These are phyloP conservation scores for Venturia carpophila DNA, from an alignment of 2,329 filamentous ascomycete species.

Conservation along the genomic window DNA sequence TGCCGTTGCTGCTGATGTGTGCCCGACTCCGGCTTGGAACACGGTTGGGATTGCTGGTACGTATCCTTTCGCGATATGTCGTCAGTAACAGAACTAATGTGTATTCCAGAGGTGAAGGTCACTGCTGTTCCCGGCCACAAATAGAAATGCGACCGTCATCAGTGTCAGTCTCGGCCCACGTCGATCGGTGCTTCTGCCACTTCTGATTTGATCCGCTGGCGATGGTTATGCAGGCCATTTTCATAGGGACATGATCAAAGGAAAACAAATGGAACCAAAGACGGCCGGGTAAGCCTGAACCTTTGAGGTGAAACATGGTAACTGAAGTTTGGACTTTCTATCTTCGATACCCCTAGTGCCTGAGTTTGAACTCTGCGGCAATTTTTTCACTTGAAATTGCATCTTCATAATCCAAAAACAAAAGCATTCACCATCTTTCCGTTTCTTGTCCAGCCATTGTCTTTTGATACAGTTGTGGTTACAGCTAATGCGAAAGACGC, in stretches of 20 bases:
- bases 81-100: not conserved
- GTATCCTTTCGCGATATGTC: not conserved
- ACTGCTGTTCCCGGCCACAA: not conserved
- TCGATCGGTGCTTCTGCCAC: not conserved
- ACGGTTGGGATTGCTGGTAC: not conserved
- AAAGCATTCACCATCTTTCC: not conserved
- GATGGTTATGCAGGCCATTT: not conserved
- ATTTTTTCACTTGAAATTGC: not conserved
- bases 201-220: not conserved
- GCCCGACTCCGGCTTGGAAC: constrained; percentile 1
- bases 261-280: not conserved
- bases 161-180: not conserved
- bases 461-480: too few relatives aligned
- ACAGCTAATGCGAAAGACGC: too few relatives aligned
- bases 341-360: not conserved
- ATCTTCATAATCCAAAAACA: not conserved
- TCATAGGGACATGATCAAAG: not conserved
- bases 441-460: not conserved
- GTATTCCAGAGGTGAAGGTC: not conserved
- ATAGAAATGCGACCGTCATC: not conserved
- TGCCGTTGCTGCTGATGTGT: not conserved
- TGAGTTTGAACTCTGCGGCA: not conserved
- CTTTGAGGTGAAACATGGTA: not conserved
- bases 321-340: not conserved
- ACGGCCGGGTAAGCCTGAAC: not conserved